Evolutionary conservation across 306 rosid genomes (phyloP), one percentile per base, ranked within the genome.

Genomic region (Vicia faba): DNA sequence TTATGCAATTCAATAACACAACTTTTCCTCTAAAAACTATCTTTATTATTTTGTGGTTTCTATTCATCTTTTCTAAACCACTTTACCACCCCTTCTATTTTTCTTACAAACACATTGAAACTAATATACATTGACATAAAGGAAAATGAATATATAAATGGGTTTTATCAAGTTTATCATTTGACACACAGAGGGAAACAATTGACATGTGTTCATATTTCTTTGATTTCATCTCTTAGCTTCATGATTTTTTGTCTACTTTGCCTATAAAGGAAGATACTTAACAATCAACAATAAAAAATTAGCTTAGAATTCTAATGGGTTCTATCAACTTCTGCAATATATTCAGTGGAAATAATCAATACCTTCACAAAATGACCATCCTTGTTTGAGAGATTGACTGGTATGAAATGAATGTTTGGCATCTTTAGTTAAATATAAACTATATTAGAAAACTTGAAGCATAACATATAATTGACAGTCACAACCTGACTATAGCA

Each of bases 381-480:
- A 13, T 84, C 83, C 85, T 84, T 86, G 82, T 74, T 86, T 54
- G 93, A 83, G 55, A 93, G 60, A 70, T 86, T 93, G 82, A 86
- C 90, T 14, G 99, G 96, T 57, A 93, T 71, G 87, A 93, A 93
- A 77, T 93, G 99, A 72, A 93, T 75, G 72, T 93, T 93, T 65
- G 99, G 99, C 99, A 93, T 88, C 79, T 88, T 90, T 66, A 93
- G 85, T 71, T 81, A 80, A 80, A 93, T 67, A 7, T 80, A 79
- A 54, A 82, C 78, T 50, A 93, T 70, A 73, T 83, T 90, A 14
- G 88, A 89, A 81, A 93, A 79, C 72, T 96, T 93, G 88, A 63
- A 80, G 28, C 84, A 78, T 7, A 23, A 35, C 35, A 73, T 67
- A 25, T 8, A 58, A 40, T 55, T 79, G 62, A 70, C 38, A 75